Evolutionary conservation across 305 asterid species (phyloP).

Genomic region (Striga hermonthica): DNA sequence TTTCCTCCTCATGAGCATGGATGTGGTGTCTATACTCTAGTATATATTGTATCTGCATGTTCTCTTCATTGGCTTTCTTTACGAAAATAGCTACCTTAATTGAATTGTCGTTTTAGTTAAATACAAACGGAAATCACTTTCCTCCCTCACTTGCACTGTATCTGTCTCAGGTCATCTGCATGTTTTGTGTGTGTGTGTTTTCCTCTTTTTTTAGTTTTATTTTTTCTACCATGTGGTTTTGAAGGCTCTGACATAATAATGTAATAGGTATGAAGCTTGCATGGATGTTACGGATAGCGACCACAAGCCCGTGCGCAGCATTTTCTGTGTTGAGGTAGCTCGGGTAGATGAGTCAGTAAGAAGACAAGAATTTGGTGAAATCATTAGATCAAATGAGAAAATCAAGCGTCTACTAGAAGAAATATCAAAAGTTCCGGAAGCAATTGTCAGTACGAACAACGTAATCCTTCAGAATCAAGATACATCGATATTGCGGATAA

Average conservation of each 20-base stretch:
- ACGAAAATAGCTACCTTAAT: not conserved
- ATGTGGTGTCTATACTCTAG: no score
- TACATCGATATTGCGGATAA: constrained; percentile 71
- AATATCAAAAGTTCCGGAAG: constrained; percentile 65
- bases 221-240: constrained; percentile 14
- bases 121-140: not conserved
- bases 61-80: not conserved
- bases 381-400: constrained; percentile 67
- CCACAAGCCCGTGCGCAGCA: constrained; percentile 94
- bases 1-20: no score
- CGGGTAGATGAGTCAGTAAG: constrained; percentile 81
- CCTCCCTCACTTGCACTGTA: not conserved
- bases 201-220: not conserved
- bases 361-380: constrained; percentile 90
- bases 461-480: constrained; percentile 84
- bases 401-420: constrained; percentile 55
- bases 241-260: constrained; percentile 16
- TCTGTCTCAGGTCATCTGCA: constrained; percentile 18
- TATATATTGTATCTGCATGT: no score
- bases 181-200: not conserved
- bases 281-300: constrained; percentile 99
- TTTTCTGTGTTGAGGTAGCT: constrained; percentile 77
- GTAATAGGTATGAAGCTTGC: constrained; percentile 86
- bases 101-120: constrained; percentile 5
- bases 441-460: constrained; percentile 79